A percentile compares a stretch with the other conserved stretches of the same genome.
Evolutionary conservation across 2,329 filamentous ascomycete species (phyloP).

Genomic region (Cytospora piceae): DNA sequence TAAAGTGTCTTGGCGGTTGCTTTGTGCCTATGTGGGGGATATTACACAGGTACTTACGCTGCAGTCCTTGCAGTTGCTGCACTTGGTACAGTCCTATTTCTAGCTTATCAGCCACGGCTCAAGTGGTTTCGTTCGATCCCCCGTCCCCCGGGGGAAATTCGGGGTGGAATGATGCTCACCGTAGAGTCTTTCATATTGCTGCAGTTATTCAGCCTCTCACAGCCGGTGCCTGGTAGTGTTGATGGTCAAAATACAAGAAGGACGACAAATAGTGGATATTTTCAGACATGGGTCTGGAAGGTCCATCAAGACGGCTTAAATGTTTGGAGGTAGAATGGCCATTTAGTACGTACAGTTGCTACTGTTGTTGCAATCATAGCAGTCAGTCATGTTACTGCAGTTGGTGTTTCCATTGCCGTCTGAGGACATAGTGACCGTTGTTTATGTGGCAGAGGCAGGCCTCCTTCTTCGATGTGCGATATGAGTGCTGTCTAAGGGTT

Average conservation of each 20-base stretch:
- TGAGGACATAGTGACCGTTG: neutral
- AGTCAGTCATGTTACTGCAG: conserved; percentile 27
- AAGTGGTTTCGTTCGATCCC: neutral
- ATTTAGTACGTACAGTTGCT: conserved; percentile 28
- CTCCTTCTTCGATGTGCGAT: neutral
- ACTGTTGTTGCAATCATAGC: conserved; percentile 26
- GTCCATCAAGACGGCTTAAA: neutral
- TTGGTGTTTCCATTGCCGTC: conserved; percentile 21
- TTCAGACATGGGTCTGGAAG: neutral
- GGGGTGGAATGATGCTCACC: neutral
- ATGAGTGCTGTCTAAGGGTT: neutral
- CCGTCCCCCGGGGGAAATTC: neutral
- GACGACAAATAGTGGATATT: neutral
- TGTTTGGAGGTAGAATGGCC: neutral
- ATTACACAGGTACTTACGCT: neutral
- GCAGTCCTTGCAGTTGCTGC: conserved; percentile 20
- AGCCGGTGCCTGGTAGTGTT: neutral
- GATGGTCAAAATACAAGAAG: neutral
- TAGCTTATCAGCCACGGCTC: neutral
- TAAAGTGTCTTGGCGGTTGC: neutral
- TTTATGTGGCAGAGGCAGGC: neutral
- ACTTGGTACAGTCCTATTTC: conserved; percentile 8
- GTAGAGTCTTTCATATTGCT: conserved; percentile 23
- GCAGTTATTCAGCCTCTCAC: conserved; percentile 9
- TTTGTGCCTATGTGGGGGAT: neutral